phyloP scores from a whole-genome alignment of 139 green algal genomes.

The Asterochloris sp. region DNA sequence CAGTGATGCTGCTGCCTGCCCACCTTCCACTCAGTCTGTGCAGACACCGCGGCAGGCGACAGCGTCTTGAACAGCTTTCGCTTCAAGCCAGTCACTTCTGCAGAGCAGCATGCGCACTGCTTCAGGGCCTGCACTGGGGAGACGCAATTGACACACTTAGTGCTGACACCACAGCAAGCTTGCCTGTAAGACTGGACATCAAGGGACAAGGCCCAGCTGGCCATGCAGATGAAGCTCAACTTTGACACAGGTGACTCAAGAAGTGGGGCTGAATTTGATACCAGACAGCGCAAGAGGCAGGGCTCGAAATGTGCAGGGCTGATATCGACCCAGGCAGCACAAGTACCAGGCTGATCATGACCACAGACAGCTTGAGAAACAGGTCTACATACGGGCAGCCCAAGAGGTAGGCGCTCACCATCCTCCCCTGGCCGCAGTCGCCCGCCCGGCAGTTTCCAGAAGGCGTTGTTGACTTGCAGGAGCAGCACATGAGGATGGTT shows the following conservation, averaged over 20 bases:
- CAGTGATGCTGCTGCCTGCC: not conserved
- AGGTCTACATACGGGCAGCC: not conserved
- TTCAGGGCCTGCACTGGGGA: too few species aligned
- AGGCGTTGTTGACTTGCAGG: conserved; percentile 69
- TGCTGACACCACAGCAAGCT: too few species aligned
- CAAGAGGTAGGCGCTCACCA: conserved; percentile 42
- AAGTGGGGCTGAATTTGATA: too few species aligned
- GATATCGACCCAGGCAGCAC: too few species aligned
- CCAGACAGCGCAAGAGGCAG: too few species aligned
- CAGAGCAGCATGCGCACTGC: not conserved
- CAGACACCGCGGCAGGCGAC: conserved; percentile 42
- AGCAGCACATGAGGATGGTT: conserved; percentile 92
- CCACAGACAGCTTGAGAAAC: not conserved
- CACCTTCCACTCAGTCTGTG: conserved; percentile 31
- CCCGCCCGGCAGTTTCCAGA: conserved; percentile 90
- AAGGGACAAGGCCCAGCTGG: too few species aligned
- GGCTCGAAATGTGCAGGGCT: too few species aligned
- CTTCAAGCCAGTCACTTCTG: conserved; percentile 85
- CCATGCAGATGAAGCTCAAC: too few species aligned
- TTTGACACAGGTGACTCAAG: too few species aligned
- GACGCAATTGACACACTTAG: too few species aligned
- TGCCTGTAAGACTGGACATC: too few species aligned
- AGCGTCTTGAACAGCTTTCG: conserved; percentile 83
- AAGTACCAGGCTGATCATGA: too few species aligned
- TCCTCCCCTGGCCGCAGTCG: conserved; percentile 86